phyloP scores from a whole-genome alignment of 352 stramenopile species.

The Phytopythium delawarense region DNA sequence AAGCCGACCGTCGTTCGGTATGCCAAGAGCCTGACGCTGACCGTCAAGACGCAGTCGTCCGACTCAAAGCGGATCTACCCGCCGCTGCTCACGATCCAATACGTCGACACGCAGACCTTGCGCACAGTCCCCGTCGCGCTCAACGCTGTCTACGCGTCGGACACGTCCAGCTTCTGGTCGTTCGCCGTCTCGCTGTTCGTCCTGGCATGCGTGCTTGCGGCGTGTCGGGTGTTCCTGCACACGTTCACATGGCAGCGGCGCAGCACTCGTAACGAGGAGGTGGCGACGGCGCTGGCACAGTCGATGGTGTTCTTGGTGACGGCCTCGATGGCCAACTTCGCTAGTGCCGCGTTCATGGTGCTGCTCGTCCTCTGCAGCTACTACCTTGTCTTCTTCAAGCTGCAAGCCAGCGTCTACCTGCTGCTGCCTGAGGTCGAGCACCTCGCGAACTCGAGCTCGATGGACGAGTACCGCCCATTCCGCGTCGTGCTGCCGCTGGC shows the following conservation, averaged over 20 bases:
- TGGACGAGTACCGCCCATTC: slow-evolving; percentile 89
- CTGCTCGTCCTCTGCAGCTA: slow-evolving; percentile 83
- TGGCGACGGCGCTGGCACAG: slow-evolving; percentile 44
- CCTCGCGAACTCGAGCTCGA: slow-evolving; percentile 34
- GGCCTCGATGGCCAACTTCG: slow-evolving; percentile 37
- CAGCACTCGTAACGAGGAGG: slow-evolving; percentile 64
- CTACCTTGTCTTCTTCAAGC: slow-evolving; percentile 93
- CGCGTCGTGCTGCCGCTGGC: slow-evolving; percentile 72
- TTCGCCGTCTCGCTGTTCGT: slow-evolving; percentile 72
- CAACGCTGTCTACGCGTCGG: slow-evolving; percentile 85
- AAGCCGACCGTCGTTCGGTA: slow-evolving; percentile 65
- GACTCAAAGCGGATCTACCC: slow-evolving; percentile 54
- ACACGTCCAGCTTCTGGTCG: slow-evolving; percentile 75
- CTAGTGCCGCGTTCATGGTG: slow-evolving; percentile 42
- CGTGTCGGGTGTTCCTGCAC: slow-evolving; percentile 56
- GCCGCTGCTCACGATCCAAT: slow-evolving; percentile 75
- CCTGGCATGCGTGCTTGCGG: slow-evolving; percentile 48
- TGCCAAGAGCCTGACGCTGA: slow-evolving; percentile 63
- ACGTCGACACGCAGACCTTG: slow-evolving; percentile 48
- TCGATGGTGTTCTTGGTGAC: slow-evolving; percentile 38
- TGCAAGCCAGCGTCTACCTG: slow-evolving; percentile 85
- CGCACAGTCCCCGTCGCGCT: slow-evolving; percentile 41
- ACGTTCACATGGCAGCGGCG: slow-evolving; percentile 88
- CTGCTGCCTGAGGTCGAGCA: slow-evolving; percentile 76
- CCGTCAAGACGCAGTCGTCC: slow-evolving; percentile 44